These are phyloP conservation scores for Strobilomyces echinocephalus DNA, from an alignment of 768 basidiomycete genomes.

Conservation along the genomic window DNA sequence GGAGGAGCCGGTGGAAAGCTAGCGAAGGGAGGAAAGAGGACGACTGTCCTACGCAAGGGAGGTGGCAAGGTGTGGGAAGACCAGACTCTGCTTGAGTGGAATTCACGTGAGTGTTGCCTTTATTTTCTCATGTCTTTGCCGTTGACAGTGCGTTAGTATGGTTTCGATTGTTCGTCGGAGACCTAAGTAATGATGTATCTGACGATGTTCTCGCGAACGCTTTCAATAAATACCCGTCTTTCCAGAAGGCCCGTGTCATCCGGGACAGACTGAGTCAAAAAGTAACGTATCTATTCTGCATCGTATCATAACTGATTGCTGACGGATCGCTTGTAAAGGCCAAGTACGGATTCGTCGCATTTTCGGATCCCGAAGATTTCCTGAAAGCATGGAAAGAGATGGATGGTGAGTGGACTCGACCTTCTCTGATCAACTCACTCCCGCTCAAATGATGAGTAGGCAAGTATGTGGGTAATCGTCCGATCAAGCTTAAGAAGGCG, in stretches of 20 bases:
- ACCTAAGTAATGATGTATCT: constrained; percentile 96
- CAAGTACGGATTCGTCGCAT: constrained; percentile 95
- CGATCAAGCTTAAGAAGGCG: constrained; percentile 95
- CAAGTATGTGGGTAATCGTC: constrained; percentile 97
- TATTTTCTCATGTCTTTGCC: background rate
- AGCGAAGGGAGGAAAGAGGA: constrained; percentile 86
- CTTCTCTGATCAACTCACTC: background rate
- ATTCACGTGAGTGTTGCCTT: constrained; percentile 63
- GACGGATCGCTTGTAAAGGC: constrained; percentile 47
- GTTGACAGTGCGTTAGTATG: constrained; percentile 54
- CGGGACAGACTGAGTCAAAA: constrained; percentile 92
- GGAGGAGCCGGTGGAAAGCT: constrained; percentile 82
- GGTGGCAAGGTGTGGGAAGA: constrained; percentile 99
- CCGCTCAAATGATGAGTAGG: constrained; percentile 41
- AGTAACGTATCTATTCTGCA: constrained; percentile 37
- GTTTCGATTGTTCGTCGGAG: constrained; percentile 97
- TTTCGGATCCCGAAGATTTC: constrained; percentile 98
- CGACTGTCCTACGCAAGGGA: constrained; percentile 91
- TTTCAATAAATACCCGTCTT: constrained; percentile 90
- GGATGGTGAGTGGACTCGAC: constrained; percentile 64
- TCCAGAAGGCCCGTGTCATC: constrained; percentile 93
- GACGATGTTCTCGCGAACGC: constrained; percentile 92
- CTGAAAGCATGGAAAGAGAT: constrained; percentile 99
- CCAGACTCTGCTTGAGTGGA: constrained; percentile 95
- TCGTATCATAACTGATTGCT: background rate